Conservation (phyloP, 768 basidiomycete genomes). For the Udeniomyces megalosporus region DNA sequence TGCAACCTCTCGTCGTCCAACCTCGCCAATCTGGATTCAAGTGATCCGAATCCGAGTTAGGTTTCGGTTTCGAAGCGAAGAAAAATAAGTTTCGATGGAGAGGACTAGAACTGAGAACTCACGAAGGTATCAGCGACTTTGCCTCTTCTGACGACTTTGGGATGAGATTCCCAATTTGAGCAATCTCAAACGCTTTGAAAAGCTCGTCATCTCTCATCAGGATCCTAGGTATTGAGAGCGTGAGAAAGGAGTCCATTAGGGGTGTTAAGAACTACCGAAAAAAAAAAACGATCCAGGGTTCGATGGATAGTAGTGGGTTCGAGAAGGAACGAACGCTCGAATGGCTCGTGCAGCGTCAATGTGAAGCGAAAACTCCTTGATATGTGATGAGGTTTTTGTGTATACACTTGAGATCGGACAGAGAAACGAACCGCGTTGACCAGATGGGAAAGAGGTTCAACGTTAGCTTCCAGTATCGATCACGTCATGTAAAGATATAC, state of each 20-base stretch:
- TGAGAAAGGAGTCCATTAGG: neutral
- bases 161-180: slow-evolving; percentile 80
- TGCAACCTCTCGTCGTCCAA: no score
- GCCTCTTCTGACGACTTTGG: slow-evolving; percentile 78
- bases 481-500: no score
- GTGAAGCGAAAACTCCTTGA: slow-evolving; percentile 74
- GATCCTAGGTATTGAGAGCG: slow-evolving; percentile 36
- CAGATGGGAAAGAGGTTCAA: no score
- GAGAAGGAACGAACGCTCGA: slow-evolving; percentile 49
- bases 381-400: slow-evolving; percentile 83
- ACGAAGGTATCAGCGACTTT: slow-evolving; percentile 83
- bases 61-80: no score
- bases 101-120: slow-evolving; percentile 11
- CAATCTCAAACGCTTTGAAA: slow-evolving; percentile 69
- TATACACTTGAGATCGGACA: slow-evolving; percentile 49
- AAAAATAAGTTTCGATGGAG: no score
- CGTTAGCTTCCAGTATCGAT: no score
- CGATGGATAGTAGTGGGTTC: neutral
- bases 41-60: no score
- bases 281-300: neutral
- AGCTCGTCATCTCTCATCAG: slow-evolving; percentile 60
- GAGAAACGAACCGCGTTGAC: neutral
- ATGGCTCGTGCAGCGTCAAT: slow-evolving; percentile 70
- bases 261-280: neutral
- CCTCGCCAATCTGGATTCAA: no score